Conservation (phyloP, 139 green algal species). For the Parachlorella kessleri region DNA sequence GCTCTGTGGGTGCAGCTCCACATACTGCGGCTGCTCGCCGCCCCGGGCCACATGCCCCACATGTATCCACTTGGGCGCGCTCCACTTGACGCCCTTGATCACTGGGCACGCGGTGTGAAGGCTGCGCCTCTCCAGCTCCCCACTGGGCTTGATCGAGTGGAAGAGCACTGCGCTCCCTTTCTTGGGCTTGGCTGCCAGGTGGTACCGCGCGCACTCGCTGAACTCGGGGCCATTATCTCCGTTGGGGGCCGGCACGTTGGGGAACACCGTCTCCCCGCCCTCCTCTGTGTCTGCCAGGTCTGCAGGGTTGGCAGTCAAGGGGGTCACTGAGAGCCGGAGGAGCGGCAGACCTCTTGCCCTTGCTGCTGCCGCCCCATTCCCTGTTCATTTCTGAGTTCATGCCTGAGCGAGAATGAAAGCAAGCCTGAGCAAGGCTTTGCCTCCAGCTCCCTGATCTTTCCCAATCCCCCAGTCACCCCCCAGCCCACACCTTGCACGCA, state of each 20-base stretch:
- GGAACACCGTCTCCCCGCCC: conserved; percentile 65
- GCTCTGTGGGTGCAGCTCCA: conserved; percentile 3
- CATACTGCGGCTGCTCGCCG: background rate
- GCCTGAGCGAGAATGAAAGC: too few relatives aligned
- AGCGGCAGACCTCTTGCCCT: too few relatives aligned
- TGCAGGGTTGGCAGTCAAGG: too few relatives aligned
- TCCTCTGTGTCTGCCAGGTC: too few relatives aligned
- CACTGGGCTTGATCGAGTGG: conserved; percentile 56
- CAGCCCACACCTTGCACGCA: too few relatives aligned
- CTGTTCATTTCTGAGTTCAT: too few relatives aligned
- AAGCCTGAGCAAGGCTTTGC: too few relatives aligned
- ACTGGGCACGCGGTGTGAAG: conserved; percentile 73
- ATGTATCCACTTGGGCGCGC: conserved; percentile 44
- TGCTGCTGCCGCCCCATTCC: too few relatives aligned
- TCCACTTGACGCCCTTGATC: conserved; percentile 58
- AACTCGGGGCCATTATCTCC: conserved; percentile 45
- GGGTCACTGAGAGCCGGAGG: too few relatives aligned
- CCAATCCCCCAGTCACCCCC: too few relatives aligned
- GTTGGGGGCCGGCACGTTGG: conserved; percentile 38
- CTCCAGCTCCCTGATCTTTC: too few relatives aligned
- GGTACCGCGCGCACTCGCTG: conserved; percentile 56
- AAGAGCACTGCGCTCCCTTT: conserved; percentile 62
- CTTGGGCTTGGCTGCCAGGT: conserved; percentile 56
- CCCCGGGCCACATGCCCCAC: conserved; percentile 12
- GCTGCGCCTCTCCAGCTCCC: conserved; percentile 49